Conservation (phyloP, 305 asterid species). For the Fraxinus ornus region DNA sequence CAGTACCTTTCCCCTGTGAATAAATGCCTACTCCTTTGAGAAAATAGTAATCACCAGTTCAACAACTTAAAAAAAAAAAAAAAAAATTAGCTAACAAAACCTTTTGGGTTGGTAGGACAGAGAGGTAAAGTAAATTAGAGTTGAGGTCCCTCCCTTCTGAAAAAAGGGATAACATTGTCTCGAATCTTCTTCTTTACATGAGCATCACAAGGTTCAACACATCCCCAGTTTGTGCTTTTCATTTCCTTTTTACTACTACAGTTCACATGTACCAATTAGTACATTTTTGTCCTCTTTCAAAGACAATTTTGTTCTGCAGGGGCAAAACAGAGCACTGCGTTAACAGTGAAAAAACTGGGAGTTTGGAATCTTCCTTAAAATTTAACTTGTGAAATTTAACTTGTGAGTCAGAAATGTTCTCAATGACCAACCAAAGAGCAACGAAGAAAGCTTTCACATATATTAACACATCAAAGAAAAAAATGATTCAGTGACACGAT, state of each 20-base stretch:
- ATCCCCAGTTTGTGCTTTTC: background rate
- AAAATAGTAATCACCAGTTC: background rate
- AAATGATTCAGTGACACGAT: conserved; percentile 1
- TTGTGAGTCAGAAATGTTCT: conserved; percentile 18
- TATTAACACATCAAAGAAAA: conserved; percentile 19
- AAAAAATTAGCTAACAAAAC: background rate
- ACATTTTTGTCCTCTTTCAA: background rate
- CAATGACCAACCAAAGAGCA: conserved; percentile 12
- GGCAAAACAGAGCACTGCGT: background rate
- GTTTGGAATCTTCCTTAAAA: background rate
- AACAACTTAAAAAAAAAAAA: too few relatives aligned
- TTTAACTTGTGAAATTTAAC: background rate
- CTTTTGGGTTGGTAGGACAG: conserved; percentile 1
- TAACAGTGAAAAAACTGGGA: background rate
- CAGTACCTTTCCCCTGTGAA: background rate
- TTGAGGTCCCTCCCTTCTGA: conserved; percentile 4
- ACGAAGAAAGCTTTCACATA: conserved; percentile 2
- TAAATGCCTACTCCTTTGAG: conserved; percentile 8
- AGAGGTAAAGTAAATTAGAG: background rate
- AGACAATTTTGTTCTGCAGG: background rate
- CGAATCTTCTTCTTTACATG: background rate
- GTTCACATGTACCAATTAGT: background rate
- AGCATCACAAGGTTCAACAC: background rate
- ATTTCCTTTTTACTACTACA: background rate
- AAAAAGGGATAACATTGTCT: background rate